phyloP scores from a whole-genome alignment of 2,329 filamentous ascomycete species.

The Alternaria viburni region DNA sequence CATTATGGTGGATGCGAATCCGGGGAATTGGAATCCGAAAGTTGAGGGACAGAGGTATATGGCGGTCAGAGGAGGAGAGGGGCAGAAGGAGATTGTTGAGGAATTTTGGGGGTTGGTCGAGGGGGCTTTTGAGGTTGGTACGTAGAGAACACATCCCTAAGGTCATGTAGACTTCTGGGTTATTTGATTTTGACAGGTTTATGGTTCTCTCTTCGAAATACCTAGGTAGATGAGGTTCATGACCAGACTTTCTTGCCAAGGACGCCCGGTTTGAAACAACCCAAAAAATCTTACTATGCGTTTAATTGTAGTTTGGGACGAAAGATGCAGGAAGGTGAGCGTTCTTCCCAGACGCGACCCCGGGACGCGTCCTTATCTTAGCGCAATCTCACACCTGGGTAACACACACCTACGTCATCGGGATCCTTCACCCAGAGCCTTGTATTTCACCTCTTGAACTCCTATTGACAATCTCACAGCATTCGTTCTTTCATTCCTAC shows the following conservation, averaged over 20 bases:
- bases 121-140: constrained; percentile 54
- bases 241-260: no score
- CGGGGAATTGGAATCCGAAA: constrained; percentile 69
- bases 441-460: not conserved
- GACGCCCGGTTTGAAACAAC: no score
- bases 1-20: constrained; percentile 73
- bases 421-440: not conserved
- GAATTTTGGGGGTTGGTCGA: constrained; percentile 57
- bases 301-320: no score
- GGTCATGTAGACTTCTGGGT: no score
- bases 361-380: not conserved
- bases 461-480: not conserved
- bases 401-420: not conserved
- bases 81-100: constrained; percentile 55
- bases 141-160: no score
- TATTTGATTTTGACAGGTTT: no score
- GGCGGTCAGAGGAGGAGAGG: constrained; percentile 54
- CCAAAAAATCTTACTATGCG: no score
- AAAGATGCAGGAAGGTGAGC: not conserved
- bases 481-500: not conserved
- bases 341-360: not conserved
- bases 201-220: no score
- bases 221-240: no score
- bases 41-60: constrained; percentile 65
- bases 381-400: not conserved